Evolutionary conservation across 2,329 filamentous ascomycete genomes (phyloP).

Genomic region (Blumeria graminis): DNA sequence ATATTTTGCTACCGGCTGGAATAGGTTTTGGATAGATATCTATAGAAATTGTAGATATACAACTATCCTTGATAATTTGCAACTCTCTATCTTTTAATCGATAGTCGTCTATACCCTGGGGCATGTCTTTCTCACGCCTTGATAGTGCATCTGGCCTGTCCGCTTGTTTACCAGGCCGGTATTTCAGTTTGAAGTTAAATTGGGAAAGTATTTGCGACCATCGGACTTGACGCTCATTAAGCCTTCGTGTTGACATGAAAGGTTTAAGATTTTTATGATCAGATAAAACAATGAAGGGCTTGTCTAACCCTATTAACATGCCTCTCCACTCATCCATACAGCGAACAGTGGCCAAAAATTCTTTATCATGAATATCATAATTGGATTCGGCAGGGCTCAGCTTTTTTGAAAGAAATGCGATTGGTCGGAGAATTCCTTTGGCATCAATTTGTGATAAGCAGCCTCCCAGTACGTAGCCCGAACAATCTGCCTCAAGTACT

Average conservation of each 20-base stretch:
- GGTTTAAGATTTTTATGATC: not conserved
- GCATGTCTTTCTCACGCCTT: not conserved
- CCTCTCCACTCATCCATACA: not conserved
- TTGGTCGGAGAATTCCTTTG: not conserved
- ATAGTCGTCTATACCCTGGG: not conserved
- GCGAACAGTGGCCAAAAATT: not conserved
- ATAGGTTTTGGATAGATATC: too few species aligned
- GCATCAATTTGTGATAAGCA: not conserved
- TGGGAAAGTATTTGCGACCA: not conserved
- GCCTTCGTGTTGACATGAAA: not conserved
- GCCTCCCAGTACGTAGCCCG: too few species aligned
- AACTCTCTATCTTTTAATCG: not conserved
- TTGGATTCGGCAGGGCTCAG: not conserved
- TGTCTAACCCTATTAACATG: not conserved
- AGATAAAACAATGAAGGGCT: not conserved
- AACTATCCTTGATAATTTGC: not conserved
- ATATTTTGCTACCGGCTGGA: too few species aligned
- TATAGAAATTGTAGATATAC: not conserved
- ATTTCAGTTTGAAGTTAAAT: not conserved
- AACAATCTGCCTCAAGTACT: too few species aligned
- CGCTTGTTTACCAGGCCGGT: not conserved
- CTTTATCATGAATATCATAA: conserved; percentile 1
- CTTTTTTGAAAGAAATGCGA: not conserved
- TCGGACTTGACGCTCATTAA: not conserved
- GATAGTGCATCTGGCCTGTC: not conserved